Conservation (phyloP, 176 grass and related monocot species). For the Oropetium thomaeum region DNA sequence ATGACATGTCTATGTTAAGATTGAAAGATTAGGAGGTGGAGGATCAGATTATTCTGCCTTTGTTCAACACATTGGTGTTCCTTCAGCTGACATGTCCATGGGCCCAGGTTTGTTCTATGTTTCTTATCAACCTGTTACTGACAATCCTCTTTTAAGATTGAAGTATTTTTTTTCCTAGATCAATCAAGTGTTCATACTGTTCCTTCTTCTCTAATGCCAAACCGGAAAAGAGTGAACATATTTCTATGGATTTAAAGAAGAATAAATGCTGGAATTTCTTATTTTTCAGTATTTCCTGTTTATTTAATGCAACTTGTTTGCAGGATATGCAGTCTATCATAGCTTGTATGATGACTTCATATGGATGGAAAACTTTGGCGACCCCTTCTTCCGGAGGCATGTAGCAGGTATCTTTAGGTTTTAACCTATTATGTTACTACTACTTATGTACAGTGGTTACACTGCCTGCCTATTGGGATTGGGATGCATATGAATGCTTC, state of each 20-base stretch:
- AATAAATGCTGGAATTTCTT: not conserved
- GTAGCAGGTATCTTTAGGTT: constrained; percentile 49
- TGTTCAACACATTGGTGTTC: constrained; percentile 82
- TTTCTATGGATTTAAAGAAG: not conserved
- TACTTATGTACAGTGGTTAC: not conserved
- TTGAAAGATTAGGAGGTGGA: constrained; percentile 85
- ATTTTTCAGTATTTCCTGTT: not conserved
- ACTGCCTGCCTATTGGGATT: not conserved
- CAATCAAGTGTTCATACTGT: not conserved
- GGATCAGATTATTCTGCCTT: constrained; percentile 81
- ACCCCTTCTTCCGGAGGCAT: constrained; percentile 79
- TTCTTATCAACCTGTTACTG: not conserved
- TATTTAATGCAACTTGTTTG: constrained; percentile 25
- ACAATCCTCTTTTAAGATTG: not conserved
- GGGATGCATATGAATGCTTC: not conserved
- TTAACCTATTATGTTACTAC: not conserved
- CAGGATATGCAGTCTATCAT: constrained; percentile 81
- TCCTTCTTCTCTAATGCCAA: not conserved
- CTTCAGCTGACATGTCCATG: constrained; percentile 71
- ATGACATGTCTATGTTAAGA: constrained; percentile 43
- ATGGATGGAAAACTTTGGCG: constrained; percentile 91
- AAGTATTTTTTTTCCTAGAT: not conserved
- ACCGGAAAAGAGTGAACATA: not conserved
- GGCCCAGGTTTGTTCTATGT: constrained; percentile 54
- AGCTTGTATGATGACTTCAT: constrained; percentile 84